Evolutionary conservation across 768 basidiomycete species (phyloP).

Genomic region (Psilocybe cubensis): DNA sequence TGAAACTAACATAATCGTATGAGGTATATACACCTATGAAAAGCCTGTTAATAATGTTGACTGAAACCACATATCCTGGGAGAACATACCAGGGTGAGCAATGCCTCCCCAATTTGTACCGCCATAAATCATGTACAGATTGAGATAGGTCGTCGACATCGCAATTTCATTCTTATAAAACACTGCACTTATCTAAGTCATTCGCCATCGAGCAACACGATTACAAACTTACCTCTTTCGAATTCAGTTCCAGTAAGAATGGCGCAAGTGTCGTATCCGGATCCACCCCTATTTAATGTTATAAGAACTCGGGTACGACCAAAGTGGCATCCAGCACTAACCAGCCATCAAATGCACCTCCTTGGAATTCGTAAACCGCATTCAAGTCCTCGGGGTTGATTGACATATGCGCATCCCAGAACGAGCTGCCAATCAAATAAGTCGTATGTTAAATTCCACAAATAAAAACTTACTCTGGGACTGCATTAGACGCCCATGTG

Average conservation of each 20-base stretch:
- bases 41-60: neutral
- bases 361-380: slow-evolving; percentile 50
- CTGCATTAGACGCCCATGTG: slow-evolving; percentile 45
- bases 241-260: slow-evolving; percentile 43
- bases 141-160: slow-evolving; percentile 50
- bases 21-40: slow-evolving; percentile 45
- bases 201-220: neutral
- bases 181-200: slow-evolving; percentile 28
- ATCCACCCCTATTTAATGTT: slow-evolving; percentile 39
- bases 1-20: slow-evolving; percentile 42
- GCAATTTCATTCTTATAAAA: slow-evolving; percentile 53
- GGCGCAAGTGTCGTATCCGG: slow-evolving; percentile 36
- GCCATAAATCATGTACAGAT: slow-evolving; percentile 55
- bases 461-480: slow-evolving; percentile 36
- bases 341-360: slow-evolving; percentile 56
- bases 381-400: slow-evolving; percentile 41
- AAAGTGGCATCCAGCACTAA: slow-evolving; percentile 17
- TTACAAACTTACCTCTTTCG: slow-evolving; percentile 37
- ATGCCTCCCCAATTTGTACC: slow-evolving; percentile 56
- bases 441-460: neutral
- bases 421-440: slow-evolving; percentile 27
- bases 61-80: neutral
- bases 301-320: neutral
- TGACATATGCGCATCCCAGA: slow-evolving; percentile 41
- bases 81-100: slow-evolving; percentile 35